A percentile compares a stretch with the other conserved stretches of the same genome.
phyloP scores from a whole-genome alignment of 2,329 filamentous ascomycete genomes.

The Botrytis galanthina region DNA sequence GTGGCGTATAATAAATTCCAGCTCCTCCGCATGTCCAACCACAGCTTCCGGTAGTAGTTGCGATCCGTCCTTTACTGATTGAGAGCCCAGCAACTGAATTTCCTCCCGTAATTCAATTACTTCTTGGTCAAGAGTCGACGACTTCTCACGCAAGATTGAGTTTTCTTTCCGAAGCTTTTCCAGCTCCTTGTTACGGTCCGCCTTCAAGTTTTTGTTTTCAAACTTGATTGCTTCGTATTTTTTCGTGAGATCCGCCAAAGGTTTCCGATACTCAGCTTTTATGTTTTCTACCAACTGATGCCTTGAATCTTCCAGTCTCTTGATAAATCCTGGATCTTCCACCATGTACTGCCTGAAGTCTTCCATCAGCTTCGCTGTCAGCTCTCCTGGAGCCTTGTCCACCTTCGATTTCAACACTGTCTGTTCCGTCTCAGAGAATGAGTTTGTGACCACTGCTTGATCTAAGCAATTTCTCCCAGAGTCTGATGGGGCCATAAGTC shows the following conservation, averaged over 20 bases:
- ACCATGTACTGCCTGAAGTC: neutral
- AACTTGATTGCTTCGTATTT: constrained; percentile 9
- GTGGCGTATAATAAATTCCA: too few species aligned
- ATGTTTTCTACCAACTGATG: neutral
- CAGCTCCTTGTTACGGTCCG: constrained; percentile 4
- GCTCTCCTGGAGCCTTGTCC: neutral
- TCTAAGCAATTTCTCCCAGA: neutral
- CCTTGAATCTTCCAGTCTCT: neutral
- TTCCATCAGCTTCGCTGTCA: neutral
- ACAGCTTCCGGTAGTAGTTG: too few species aligned
- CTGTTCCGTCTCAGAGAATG: too few species aligned
- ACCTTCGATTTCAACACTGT: neutral
- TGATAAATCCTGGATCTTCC: neutral
- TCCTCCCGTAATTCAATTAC: neutral
- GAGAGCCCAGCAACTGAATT: neutral
- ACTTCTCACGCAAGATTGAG: neutral
- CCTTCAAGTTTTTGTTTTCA: constrained; percentile 5
- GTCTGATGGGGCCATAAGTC: too few species aligned
- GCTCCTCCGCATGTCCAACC: too few species aligned
- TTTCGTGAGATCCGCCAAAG: neutral
- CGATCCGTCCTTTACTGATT: too few species aligned
- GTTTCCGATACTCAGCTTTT: neutral
- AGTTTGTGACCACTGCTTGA: too few species aligned
- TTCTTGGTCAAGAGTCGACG: neutral
- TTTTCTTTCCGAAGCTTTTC: constrained; percentile 1